A percentile compares a stretch with the other conserved stretches of the same genome.
These are phyloP conservation scores for Sclerotinia glacialis DNA, from an alignment of 2,329 filamentous ascomycete genomes.

Conservation along the genomic window DNA sequence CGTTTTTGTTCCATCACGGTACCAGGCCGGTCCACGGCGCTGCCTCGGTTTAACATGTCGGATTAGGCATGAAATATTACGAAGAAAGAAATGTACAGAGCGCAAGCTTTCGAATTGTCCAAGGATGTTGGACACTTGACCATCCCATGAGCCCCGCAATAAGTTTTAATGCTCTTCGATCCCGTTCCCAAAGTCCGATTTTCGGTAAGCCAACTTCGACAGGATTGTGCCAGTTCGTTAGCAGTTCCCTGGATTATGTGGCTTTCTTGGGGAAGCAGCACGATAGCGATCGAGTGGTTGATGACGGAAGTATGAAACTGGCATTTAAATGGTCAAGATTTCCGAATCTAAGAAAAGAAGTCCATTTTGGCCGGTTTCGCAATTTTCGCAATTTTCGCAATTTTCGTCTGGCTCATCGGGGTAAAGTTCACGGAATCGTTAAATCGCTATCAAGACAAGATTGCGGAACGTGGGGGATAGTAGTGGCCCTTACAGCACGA, in stretches of 20 bases:
- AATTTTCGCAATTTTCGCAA: conserved; percentile 2
- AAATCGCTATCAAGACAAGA: conserved; percentile 6
- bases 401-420: conserved; percentile 8
- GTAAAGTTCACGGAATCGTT: conserved; percentile 7
- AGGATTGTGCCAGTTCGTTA: conserved; percentile 11
- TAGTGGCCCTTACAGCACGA: conserved; percentile 19
- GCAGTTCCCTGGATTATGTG: conserved; percentile 3
- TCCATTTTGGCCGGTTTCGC: conserved; percentile 10
- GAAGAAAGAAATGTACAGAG: not conserved
- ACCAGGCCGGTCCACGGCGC: conserved; percentile 2
- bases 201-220: not conserved
- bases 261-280: conserved; percentile 2
- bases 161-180: not conserved
- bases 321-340: conserved; percentile 1
- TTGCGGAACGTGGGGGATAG: conserved; percentile 14
- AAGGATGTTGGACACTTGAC: not conserved
- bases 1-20: not conserved
- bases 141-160: not conserved
- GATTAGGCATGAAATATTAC: not conserved
- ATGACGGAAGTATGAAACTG: not conserved
- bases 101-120: conserved; percentile 3
- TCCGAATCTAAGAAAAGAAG: not conserved
- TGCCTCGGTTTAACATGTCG: conserved; percentile 11
- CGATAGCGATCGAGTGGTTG: conserved; percentile 9
- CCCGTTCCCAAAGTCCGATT: not conserved